A percentile compares a stretch with the other conserved stretches of the same genome.
Evolutionary conservation across 306 rosid genomes (phyloP).

Genomic region (Begonia peltatifolia): DNA sequence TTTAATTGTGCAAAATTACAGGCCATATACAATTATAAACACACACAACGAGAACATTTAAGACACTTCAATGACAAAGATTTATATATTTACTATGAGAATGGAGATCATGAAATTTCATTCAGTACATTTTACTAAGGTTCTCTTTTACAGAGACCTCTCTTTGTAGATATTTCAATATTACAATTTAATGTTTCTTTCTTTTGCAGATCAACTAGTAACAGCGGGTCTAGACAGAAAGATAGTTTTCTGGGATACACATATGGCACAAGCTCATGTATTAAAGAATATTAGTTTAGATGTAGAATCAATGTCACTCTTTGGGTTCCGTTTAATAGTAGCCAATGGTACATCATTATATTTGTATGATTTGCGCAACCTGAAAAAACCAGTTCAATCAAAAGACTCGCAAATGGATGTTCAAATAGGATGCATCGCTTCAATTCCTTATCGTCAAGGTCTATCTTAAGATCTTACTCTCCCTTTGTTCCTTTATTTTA

Average conservation of each 20-base stretch:
- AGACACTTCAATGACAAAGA: too few species aligned
- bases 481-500: neutral
- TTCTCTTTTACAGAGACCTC: too few species aligned
- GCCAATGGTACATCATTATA: constrained; percentile 43
- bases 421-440: constrained; percentile 45
- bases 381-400: constrained; percentile 34
- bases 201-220: constrained; percentile 49
- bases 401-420: constrained; percentile 34
- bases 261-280: constrained; percentile 22
- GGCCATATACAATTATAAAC: too few species aligned
- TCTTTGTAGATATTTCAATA: too few species aligned
- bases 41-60: too few species aligned
- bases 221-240: constrained; percentile 69
- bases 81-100: too few species aligned
- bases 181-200: neutral
- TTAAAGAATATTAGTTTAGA: constrained; percentile 32
- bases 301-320: constrained; percentile 57
- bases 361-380: constrained; percentile 52
- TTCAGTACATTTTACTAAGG: too few species aligned
- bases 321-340: constrained; percentile 36
- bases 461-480: constrained; percentile 5
- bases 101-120: too few species aligned
- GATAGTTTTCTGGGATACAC: constrained; percentile 50
- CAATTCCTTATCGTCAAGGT: constrained; percentile 57
- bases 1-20: too few species aligned